Base-by-base conservation (phyloP, 1,284 basidiomycete genomes). In the Pascua guehoae region DNA sequence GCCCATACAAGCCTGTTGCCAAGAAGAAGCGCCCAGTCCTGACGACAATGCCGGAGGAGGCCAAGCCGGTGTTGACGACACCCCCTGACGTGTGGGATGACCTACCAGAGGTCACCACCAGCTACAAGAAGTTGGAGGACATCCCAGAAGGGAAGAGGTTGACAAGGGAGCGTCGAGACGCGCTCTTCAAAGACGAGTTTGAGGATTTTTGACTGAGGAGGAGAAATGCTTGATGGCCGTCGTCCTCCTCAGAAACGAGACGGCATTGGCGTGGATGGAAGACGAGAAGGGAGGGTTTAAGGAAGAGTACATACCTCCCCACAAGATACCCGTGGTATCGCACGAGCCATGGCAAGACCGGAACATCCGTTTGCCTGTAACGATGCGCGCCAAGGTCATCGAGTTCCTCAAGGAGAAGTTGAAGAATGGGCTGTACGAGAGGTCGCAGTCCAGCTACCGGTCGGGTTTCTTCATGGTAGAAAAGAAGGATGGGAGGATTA, bases 1-100 rank as follows among this genome's bases (percentile, higher is more conserved):
- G 4, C 4, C 53, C 53, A 3, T 58, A 58, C 41, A 58, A 58
- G 18, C 37, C 43, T 1, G 57, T 58, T 8, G 47, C 42, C 11
- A 51, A 47, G 53, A 58, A 58, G 57, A 58, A 58, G 57, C 16
- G 53, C 2, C 53, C 57, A 5, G 57, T 58, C 12, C 49, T 43
- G 5, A 51, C 49, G 2, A 37, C 37, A 8, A 51, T 49, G 47
- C 17, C 16, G 9, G 53, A 58, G 38, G 42, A 46, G 9, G 54
- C 50, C 17, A 55, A 55, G 38, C 48, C 42, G 1, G 15, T 41
- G 15, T 50, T 55, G 41, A 38, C 5, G 3, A 14, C 24, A 2
- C 53, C 53, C 8, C 2, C 1, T 14, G 36, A 49, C 32, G 2
- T 54, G 2, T 41, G 12, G 24, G 37, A 9, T 12, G 46, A 47